These are phyloP conservation scores for Ceratocystis ficicola DNA, from an alignment of 2,329 filamentous ascomycete genomes.

Conservation along the genomic window DNA sequence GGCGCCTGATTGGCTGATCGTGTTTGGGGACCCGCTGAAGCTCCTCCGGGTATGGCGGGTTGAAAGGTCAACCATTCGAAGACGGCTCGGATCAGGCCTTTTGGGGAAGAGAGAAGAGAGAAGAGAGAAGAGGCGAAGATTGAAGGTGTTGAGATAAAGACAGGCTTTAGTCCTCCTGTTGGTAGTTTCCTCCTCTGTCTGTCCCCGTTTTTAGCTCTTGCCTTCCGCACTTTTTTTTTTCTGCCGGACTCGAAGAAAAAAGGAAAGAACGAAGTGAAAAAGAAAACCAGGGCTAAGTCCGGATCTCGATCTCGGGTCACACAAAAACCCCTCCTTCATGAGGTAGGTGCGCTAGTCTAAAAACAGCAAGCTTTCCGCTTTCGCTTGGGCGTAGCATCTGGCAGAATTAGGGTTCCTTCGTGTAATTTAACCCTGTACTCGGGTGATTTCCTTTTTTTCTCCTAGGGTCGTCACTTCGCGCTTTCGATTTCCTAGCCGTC, in stretches of 20 bases:
- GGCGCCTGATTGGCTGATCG: too few relatives aligned
- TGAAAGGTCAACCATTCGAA: too few relatives aligned
- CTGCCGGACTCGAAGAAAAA: not conserved
- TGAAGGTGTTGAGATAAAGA: too few relatives aligned
- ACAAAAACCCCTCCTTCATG: not conserved
- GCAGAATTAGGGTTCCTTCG: not conserved
- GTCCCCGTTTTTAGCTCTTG: not conserved
- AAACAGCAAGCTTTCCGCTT: not conserved
- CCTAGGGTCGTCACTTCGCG: not conserved
- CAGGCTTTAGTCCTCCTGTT: not conserved
- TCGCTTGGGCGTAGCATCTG: not conserved
- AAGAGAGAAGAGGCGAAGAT: too few relatives aligned
- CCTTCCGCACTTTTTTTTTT: not conserved
- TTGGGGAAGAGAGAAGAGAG: too few relatives aligned
- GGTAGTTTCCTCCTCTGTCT: not conserved
- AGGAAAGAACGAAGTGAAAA: not conserved
- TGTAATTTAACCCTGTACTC: not conserved
- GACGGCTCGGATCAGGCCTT: too few relatives aligned
- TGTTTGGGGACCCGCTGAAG: too few relatives aligned
- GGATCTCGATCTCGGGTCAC: conserved; percentile 6
- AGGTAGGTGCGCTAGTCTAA: not conserved
- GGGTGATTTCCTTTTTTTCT: not conserved
- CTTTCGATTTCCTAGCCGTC: not conserved
- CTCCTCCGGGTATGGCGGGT: too few relatives aligned
- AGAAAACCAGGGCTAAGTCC: not conserved